phyloP scores from a whole-genome alignment of 441 rosid species.

The Erodium trifolium region DNA sequence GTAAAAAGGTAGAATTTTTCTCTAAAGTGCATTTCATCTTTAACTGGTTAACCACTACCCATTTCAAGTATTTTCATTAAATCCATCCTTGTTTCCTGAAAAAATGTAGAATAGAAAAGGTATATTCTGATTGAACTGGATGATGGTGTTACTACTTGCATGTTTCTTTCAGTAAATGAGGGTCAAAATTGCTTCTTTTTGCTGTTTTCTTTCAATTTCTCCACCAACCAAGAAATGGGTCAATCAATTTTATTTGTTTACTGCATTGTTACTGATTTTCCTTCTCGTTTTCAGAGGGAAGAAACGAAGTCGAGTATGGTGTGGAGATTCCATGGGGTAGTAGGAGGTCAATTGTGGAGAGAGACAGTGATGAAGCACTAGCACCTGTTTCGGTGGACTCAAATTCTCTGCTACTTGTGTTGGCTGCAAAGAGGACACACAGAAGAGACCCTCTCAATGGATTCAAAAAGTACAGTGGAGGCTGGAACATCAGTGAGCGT shows the following conservation, averaged over 20 bases:
- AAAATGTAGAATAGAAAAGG: not conserved
- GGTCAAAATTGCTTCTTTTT: not conserved
- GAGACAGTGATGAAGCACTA: not conserved
- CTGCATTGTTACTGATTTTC: not conserved
- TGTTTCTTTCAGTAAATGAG: not conserved
- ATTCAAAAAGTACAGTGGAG: slow-evolving; percentile 33
- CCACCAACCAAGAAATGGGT: not conserved
- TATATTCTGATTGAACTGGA: not conserved
- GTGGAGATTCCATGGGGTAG: not conserved
- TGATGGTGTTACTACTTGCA: not conserved
- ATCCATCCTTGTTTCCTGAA: not conserved
- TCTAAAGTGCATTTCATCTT: not conserved
- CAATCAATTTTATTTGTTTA: not conserved
- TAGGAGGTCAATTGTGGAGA: slow-evolving; percentile 4
- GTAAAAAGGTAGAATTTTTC: not conserved
- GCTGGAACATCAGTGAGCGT: slow-evolving; percentile 31
- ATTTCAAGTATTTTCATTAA: not conserved
- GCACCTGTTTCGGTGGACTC: not conserved
- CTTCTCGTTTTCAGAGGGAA: not conserved
- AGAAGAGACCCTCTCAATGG: slow-evolving; percentile 32
- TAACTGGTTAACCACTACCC: not conserved
- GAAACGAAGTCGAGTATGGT: not conserved
- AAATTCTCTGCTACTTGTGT: slow-evolving; percentile 15
- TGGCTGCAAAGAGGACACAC: slow-evolving; percentile 36
- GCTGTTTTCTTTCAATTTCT: not conserved